A percentile compares a stretch with the other conserved stretches of the same genome.
These are phyloP conservation scores for Hypoxylon lenormandii DNA, from an alignment of 495 filamentous ascomycete genomes.

Conservation along the genomic window DNA sequence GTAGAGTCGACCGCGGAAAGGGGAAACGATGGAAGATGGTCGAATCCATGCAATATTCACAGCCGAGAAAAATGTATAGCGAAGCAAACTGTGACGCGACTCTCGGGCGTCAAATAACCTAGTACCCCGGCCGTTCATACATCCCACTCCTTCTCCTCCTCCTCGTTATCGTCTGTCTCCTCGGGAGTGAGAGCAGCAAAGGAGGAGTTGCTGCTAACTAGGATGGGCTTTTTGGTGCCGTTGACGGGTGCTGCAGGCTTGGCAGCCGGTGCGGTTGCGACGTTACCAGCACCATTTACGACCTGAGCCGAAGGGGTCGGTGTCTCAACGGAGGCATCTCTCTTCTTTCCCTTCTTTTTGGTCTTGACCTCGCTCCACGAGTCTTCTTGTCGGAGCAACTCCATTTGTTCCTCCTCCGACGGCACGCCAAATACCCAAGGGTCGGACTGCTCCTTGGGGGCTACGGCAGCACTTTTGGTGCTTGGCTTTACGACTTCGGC, in stretches of 20 bases:
- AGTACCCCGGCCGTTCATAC: conserved; percentile 50
- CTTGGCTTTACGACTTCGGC: conserved; percentile 38
- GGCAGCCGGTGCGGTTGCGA: conserved; percentile 38
- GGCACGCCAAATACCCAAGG: conserved; percentile 71
- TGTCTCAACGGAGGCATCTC: conserved; percentile 48
- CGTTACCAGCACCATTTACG: conserved; percentile 44
- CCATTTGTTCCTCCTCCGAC: conserved; percentile 88
- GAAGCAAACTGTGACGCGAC: conserved; percentile 23
- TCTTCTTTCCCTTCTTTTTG: conserved; percentile 69
- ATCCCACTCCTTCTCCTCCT: conserved; percentile 64
- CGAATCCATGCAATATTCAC: conserved; percentile 41
- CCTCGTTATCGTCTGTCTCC: conserved; percentile 54
- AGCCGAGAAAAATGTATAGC: conserved; percentile 43
- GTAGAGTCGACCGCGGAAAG: conserved; percentile 21
- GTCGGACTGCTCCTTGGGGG: conserved; percentile 50
- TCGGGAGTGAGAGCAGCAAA: conserved; percentile 63
- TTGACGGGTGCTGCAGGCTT: conserved; percentile 53
- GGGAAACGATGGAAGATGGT: conserved; percentile 6
- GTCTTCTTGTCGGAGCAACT: conserved; percentile 71
- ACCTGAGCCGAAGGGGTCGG: conserved; percentile 23
- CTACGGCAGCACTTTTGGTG: conserved; percentile 39
- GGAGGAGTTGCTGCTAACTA: conserved; percentile 55
- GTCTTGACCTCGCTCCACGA: conserved; percentile 81
- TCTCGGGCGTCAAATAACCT: conserved; percentile 5
- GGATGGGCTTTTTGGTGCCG: conserved; percentile 48